These are phyloP conservation scores for Fusarium kyushuense DNA, from an alignment of 2,329 filamentous ascomycete genomes.

Conservation along the genomic window DNA sequence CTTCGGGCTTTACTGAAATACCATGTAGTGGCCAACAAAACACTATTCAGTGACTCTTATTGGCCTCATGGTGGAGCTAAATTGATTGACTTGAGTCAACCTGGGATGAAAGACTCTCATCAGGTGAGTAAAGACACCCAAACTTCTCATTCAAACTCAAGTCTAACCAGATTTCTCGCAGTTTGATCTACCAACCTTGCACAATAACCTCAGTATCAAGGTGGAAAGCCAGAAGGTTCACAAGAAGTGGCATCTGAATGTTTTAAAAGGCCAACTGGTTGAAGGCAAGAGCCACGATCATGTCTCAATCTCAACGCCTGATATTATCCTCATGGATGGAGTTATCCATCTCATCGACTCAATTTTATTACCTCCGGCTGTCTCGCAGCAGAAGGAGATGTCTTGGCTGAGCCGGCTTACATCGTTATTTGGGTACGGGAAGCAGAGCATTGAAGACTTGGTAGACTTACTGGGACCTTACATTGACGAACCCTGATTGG, in stretches of 20 bases:
- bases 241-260: background rate
- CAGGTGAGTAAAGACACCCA: background rate
- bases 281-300: background rate
- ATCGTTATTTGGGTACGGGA: background rate
- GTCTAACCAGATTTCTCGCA: background rate
- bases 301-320: background rate
- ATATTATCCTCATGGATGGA: constrained; percentile 10
- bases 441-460: background rate
- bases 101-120: background rate
- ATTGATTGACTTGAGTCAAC: background rate
- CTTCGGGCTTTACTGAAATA: constrained; percentile 8
- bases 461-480: background rate
- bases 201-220: background rate
- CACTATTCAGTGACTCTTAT: constrained; percentile 1
- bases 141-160: too few species aligned
- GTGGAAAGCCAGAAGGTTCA: background rate
- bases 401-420: background rate
- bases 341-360: background rate
- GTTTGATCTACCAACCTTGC: constrained; percentile 1
- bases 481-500: background rate
- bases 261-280: background rate
- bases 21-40: constrained; percentile 7
- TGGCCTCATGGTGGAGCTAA: constrained; percentile 3
- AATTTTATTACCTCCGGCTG: background rate
- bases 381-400: background rate